phyloP scores from a whole-genome alignment of 192 early-diverging fungal genomes.

The Bifiguratus adelaidae region DNA sequence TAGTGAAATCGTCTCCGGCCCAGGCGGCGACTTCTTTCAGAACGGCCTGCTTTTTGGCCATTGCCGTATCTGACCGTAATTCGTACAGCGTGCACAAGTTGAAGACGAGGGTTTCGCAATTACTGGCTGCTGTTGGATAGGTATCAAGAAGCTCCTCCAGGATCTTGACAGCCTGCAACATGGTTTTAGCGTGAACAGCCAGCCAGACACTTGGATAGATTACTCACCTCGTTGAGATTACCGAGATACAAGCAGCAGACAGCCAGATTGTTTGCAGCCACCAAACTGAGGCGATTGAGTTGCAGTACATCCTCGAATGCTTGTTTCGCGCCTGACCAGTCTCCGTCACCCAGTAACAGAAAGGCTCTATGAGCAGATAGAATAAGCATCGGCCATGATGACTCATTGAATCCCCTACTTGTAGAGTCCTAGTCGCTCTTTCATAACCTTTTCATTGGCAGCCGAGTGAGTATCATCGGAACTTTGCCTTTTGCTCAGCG shows the following conservation, averaged over 20 bases:
- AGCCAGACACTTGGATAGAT: background rate
- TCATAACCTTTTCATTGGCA: too few relatives aligned
- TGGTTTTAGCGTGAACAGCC: background rate
- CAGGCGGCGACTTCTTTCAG: conserved; percentile 28
- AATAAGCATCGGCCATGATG: too few relatives aligned
- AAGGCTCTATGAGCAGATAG: conserved; percentile 15
- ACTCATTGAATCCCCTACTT: too few relatives aligned
- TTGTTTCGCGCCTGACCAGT: conserved; percentile 26
- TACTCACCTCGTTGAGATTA: conserved; percentile 13
- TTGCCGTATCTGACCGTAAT: conserved; percentile 26
- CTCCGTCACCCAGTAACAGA: conserved; percentile 21
- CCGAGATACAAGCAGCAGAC: conserved; percentile 39
- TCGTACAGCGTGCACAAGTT: conserved; percentile 44
- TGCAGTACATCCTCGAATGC: conserved; percentile 24
- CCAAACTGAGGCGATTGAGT: conserved; percentile 16
- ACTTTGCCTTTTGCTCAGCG: too few relatives aligned
- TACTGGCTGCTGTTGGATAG: conserved; percentile 28
- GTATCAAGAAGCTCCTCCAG: conserved; percentile 24
- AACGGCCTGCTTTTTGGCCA: conserved; percentile 25
- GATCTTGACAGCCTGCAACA: conserved; percentile 18
- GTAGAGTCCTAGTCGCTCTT: too few relatives aligned
- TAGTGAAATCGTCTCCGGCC: conserved; percentile 37
- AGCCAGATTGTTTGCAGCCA: conserved; percentile 34
- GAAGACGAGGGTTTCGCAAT: conserved; percentile 29
- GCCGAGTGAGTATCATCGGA: too few relatives aligned